phyloP scores from a whole-genome alignment of 768 basidiomycete genomes.

The Suillus luteus region DNA sequence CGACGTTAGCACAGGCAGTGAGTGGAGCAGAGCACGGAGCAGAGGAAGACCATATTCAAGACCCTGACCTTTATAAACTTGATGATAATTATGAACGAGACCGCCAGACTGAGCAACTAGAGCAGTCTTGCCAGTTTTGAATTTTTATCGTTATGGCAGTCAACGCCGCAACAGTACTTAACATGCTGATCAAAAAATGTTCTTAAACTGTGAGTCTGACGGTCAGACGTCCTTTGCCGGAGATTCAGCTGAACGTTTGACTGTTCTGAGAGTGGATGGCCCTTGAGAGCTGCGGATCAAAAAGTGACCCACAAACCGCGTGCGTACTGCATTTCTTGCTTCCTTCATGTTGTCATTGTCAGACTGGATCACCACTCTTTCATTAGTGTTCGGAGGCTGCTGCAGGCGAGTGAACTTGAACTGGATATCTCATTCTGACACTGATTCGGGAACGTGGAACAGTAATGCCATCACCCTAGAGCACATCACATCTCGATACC shows the following conservation, averaged over 20 bases:
- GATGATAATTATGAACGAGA: conserved; percentile 2
- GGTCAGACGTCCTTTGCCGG: background rate
- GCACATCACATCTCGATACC: conserved; percentile 66
- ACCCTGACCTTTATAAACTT: conserved; percentile 5
- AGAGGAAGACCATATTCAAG: background rate
- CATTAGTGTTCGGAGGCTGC: conserved; percentile 88
- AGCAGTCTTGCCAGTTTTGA: background rate
- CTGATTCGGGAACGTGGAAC: conserved; percentile 8
- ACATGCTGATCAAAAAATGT: background rate
- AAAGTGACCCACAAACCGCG: background rate
- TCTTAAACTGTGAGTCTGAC: background rate
- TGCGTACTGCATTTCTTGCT: background rate
- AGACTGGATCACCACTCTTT: conserved; percentile 64
- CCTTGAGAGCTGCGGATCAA: background rate
- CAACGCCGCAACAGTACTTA: background rate
- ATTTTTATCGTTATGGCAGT: background rate
- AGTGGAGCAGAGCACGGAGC: background rate
- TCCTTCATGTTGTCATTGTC: conserved; percentile 22
- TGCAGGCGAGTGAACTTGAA: conserved; percentile 55
- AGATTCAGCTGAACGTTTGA: background rate
- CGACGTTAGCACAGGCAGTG: background rate
- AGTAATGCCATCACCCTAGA: conserved; percentile 83
- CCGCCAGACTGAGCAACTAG: conserved; percentile 1
- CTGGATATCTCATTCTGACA: conserved; percentile 6
- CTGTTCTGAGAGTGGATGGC: background rate